Evolutionary conservation across 345 rosid genomes (phyloP).

Genomic region (Cardiospermum halicacabum): DNA sequence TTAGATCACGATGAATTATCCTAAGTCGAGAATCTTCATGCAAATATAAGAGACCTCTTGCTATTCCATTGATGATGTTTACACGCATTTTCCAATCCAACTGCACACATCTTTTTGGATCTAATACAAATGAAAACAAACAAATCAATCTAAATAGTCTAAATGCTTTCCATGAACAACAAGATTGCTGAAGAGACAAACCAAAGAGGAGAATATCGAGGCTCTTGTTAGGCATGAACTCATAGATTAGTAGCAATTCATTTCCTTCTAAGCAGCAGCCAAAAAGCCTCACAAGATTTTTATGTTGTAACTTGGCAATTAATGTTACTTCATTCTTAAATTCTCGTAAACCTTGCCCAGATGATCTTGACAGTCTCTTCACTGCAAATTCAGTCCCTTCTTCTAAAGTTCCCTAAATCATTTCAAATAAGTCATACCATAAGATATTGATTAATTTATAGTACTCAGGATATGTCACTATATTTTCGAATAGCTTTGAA

Average conservation of each 20-base stretch:
- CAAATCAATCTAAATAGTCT: neutral
- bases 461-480: too few species aligned
- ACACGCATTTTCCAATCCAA: conserved; percentile 24
- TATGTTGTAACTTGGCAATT: conserved; percentile 22
- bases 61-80: conserved; percentile 33
- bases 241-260: conserved; percentile 19
- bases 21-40: conserved; percentile 40
- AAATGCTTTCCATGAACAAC: too few species aligned
- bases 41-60: conserved; percentile 33
- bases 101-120: neutral
- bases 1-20: conserved; percentile 31
- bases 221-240: conserved; percentile 28
- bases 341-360: conserved; percentile 21
- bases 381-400: conserved; percentile 10
- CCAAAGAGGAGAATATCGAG: conserved; percentile 23
- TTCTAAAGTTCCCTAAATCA: neutral
- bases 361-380: conserved; percentile 19
- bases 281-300: conserved; percentile 23
- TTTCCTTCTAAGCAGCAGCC: conserved; percentile 23
- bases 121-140: neutral
- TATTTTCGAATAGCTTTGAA: neutral
- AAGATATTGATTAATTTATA: neutral
- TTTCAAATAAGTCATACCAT: neutral
- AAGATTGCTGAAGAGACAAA: neutral
- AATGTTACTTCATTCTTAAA: conserved; percentile 21